phyloP scores from a whole-genome alignment of 1,139 yeast species.

The Taphrina communis region DNA sequence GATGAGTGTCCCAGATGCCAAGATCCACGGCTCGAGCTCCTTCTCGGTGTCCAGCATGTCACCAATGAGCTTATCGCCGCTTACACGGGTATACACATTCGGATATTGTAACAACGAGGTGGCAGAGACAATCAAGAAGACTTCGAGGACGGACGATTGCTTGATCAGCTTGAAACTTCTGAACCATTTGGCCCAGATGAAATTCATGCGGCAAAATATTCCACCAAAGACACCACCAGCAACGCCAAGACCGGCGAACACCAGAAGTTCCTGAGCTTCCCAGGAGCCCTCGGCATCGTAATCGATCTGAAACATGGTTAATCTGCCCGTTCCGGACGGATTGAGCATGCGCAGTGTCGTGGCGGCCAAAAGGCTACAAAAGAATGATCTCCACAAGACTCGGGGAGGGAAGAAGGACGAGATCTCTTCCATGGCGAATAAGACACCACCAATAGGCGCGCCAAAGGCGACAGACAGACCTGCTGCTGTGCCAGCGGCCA shows the following conservation, averaged over 20 bases:
- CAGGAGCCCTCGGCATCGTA: conserved; percentile 60
- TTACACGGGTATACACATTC: conserved; percentile 62
- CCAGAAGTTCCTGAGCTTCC: conserved; percentile 59
- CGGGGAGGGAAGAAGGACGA: conserved; percentile 65
- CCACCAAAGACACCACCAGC: conserved; percentile 69
- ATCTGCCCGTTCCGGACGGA: conserved; percentile 69
- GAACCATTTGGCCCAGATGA: conserved; percentile 62
- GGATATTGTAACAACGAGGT: conserved; percentile 62
- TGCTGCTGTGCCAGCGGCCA: conserved; percentile 70
- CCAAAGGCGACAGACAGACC: conserved; percentile 77
- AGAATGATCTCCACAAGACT: conserved; percentile 64
- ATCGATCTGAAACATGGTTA: conserved; percentile 64
- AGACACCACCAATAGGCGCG: conserved; percentile 71
- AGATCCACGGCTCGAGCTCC: conserved; percentile 57
- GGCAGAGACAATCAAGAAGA: conserved; percentile 57
- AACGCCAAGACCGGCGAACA: conserved; percentile 60
- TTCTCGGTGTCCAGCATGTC: conserved; percentile 64
- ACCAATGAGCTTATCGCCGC: conserved; percentile 61
- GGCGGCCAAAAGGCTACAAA: conserved; percentile 66
- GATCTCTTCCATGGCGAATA: conserved; percentile 69
- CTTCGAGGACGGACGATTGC: conserved; percentile 59
- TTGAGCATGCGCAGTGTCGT: conserved; percentile 62
- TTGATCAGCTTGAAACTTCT: conserved; percentile 54
- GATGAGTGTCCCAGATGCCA: conserved; percentile 57
- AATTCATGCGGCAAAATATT: conserved; percentile 58